Conservation (phyloP, 345 rosid genomes). For the Alliaria petiolata region DNA sequence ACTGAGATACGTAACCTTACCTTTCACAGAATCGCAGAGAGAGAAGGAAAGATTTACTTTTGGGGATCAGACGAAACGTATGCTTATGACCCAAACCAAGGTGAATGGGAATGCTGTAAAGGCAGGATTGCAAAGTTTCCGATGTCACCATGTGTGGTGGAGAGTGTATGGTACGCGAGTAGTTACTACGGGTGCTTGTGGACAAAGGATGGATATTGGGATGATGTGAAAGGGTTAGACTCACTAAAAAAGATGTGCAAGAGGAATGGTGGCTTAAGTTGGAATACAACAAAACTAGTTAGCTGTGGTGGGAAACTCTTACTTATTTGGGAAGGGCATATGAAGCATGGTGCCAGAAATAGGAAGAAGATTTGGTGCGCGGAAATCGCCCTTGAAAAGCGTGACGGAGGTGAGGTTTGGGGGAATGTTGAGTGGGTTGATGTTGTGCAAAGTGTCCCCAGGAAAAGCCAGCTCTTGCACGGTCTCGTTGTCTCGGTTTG, state of each 20-base stretch:
- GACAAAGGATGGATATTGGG: background rate
- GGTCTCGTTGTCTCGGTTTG: background rate
- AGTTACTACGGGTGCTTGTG: too few relatives aligned
- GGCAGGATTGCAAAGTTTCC: too few relatives aligned
- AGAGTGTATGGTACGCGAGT: too few relatives aligned
- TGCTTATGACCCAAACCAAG: too few relatives aligned
- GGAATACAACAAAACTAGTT: background rate
- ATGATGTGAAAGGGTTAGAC: background rate
- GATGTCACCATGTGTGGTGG: too few relatives aligned
- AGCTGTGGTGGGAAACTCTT: slow-evolving; percentile 5
- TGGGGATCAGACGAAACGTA: too few relatives aligned
- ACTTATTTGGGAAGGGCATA: background rate
- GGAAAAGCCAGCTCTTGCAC: background rate
- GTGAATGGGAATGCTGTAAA: too few relatives aligned
- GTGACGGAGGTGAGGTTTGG: background rate
- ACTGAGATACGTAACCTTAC: too few relatives aligned
- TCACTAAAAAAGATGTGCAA: background rate
- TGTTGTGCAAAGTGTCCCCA: background rate
- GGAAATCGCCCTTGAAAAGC: background rate
- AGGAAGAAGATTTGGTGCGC: background rate
- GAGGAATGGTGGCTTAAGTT: background rate
- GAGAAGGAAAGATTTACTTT: too few relatives aligned
- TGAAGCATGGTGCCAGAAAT: background rate
- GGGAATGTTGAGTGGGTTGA: background rate
- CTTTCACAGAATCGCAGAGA: too few relatives aligned